Evolutionary conservation across 1,284 basidiomycete species (phyloP), one percentile per base, ranked within the genome.

Genomic region (Fomitiporia mediterranea): DNA sequence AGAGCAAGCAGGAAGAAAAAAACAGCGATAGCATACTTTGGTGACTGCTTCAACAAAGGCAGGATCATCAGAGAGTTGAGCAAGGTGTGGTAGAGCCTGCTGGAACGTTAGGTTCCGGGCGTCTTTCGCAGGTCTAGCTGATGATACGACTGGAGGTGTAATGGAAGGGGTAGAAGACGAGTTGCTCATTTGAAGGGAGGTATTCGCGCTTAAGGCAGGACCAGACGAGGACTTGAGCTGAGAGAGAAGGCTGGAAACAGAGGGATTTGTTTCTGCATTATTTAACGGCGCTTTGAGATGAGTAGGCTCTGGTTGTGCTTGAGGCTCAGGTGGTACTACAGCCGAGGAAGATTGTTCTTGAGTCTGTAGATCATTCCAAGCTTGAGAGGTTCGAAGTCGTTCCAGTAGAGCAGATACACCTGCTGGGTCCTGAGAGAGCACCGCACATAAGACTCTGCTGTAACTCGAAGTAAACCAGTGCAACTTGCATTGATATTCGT

Each of bases 401-500:
- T 88, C 82, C 23, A 90, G 75, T 27, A 90, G 72, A 15, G 84
- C 81, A 64, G 80, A 77, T 46, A 90, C 74, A 43, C 77, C 79
- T 60, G 74, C 73, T 43, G 83, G 72, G 68, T 89, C 84, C 83
- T 86, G 48, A 11, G 35, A 38, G 7, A 27, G 27, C 19, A 51
- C 30, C 19, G 61, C 47, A 32, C 38, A 59, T 47, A 25, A 51
- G 37, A 39, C 40, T 13, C 50, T 40, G 23, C 13, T 40, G 38
- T 4, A n/a, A 23, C 3, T 11, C 11, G 7, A 25, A 51, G 35
- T 35, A 34, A 27, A 17, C 28, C 27, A 21, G 60, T 39, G 32
- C 40, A 21, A 61, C 66, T 59, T 61, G 69, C 70, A 60, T 69
- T 70, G 63, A 71, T 70, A 63, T 73, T 72, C 25, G 70, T 68